Evolutionary conservation across 1,284 basidiomycete species (phyloP), one percentile per base, ranked within the genome.

Genomic region (Cerioporus squamosus): DNA sequence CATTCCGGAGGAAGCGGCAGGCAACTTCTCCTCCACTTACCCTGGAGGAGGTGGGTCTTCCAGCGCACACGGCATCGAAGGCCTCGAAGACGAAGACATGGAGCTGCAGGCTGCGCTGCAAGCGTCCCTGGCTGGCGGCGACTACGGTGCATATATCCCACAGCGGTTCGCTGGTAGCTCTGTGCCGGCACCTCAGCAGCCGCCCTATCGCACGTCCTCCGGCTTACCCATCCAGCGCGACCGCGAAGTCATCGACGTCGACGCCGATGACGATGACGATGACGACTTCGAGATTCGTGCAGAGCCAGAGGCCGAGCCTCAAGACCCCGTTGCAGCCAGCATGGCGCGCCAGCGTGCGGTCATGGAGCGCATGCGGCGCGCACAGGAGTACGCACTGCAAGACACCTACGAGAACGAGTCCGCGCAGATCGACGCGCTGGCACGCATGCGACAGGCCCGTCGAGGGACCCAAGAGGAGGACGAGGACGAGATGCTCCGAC

Each of bases 101-200:
- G 92, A 94, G 59, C 81, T 97, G 0, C 93, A 96, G 70, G 88
- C 87, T 6, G 94, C 92, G 1, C 74, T 96, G 48, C 91, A 92
- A 66, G 94, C 94, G 1, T 92, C 89, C 2, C 69, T 93, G 18
- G 75, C 75, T 15, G 46, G 46, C 46, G 56, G 51, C 40, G 51
- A 53, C 51, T 53, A 58, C 51, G 50, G 51, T 45, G 50, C 46
- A 23, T 52, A 57, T 44, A 47, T 52, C 39, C 55, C 50, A 14
- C 55, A 52, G 23, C 55, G 51, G 17, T 48, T 48, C 29, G 46
- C 48, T 26, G 42, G 44, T 29, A 52, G 17, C 29, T 45, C 22
- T 20, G 29, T 39, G 10, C 33, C 12, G 12, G 45, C 40, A 10
- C 26, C 26, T 3, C 46, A 40, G 10, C 36, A 18, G 33, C 50